Evolutionary conservation across 2,329 filamentous ascomycete genomes (phyloP), one percentile per base, ranked within the genome.

Genomic region (Trichoderma koningii): DNA sequence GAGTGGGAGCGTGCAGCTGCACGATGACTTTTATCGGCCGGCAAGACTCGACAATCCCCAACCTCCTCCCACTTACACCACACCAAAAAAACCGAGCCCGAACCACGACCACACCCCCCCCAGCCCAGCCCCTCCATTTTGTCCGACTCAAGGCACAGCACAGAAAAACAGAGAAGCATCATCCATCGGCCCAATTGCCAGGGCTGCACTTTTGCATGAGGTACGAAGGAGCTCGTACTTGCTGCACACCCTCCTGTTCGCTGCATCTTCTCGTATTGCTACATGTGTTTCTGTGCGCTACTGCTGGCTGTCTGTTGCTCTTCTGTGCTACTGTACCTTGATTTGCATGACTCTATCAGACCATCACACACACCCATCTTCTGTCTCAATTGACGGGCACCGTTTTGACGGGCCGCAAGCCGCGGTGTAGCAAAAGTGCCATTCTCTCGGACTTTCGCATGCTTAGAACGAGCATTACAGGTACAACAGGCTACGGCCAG

Each of bases 61-160:
- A 73, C 75, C 75, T 76, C 75, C 75, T 76, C 75, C 73, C 68
- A 74, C 73, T 75, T 75, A 73, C 70, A 73, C 68, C 74, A 55
- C 60, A 50, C 63, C 73, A 23, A 12, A 19, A n/a, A 21, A 30
- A 30, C 30, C 30, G 30, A 30, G 30, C 28, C 44, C 23, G 28
- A 30, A 59, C n/a, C 26, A 52, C 34, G 38, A 7, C 7, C 30
- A 28, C 28, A 28, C 28, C 28, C 28, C 28, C 28, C 28, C 28
- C 28, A 28, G 28, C 28, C 59, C 59, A 76, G 66, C 74, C 74
- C 74, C 74, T 72, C 65, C 60, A 66, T 68, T 70, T 69, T 50
- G 61, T 56, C 51, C 59, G 41, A 53, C 59, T 34, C 59, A 26
- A 26, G 26, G 23, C 26, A 28, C 48, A 52, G 48, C 48, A 44